Percentiles rank a stretch among this genome's conserved stretches.
Evolutionary conservation across 208 protist species (phyloP).

Genomic region (Trypanosoma avium): DNA sequence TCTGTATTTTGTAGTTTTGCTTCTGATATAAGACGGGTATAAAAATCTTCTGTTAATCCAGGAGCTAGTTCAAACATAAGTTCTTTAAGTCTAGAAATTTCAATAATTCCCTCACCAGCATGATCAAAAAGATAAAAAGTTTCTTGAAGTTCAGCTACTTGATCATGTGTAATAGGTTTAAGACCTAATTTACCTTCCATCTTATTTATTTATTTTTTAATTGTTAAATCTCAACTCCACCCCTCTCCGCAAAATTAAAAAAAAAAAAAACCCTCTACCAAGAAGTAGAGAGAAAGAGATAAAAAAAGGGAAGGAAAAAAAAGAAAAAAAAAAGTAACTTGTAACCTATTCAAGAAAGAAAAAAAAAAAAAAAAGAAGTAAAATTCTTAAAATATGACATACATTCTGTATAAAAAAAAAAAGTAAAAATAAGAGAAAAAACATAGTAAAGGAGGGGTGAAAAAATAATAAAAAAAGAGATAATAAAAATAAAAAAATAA

Average conservation of each 20-base stretch:
- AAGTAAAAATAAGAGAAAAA: constrained; percentile 17
- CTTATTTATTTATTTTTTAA: constrained; percentile 1
- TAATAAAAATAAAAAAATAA: neutral
- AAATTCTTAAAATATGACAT: neutral
- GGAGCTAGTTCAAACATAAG: constrained; percentile 35
- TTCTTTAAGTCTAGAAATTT: constrained; percentile 31
- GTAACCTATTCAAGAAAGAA: constrained; percentile 7
- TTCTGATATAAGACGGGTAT: constrained; percentile 33
- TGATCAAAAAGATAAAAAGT: constrained; percentile 52
- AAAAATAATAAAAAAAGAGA: constrained; percentile 5
- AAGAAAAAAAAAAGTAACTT: too few relatives aligned
- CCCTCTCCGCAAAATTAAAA: too few relatives aligned
- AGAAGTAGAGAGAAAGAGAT: too few relatives aligned
- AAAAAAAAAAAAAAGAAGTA: constrained; percentile 13
- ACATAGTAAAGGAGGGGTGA: constrained; percentile 10
- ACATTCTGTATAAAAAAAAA: neutral
- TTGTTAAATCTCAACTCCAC: too few relatives aligned
- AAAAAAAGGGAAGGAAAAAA: too few relatives aligned
- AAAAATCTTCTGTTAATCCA: constrained; percentile 26
- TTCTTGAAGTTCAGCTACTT: constrained; percentile 62
- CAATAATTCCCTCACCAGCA: constrained; percentile 42
- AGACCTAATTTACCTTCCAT: constrained; percentile 11
- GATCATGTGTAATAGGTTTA: constrained; percentile 42
- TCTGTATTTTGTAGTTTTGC: constrained; percentile 33
- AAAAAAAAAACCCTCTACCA: too few relatives aligned